These are phyloP conservation scores for Coniochaeta pulveracea DNA, from an alignment of 2,329 filamentous ascomycete species.

Conservation along the genomic window DNA sequence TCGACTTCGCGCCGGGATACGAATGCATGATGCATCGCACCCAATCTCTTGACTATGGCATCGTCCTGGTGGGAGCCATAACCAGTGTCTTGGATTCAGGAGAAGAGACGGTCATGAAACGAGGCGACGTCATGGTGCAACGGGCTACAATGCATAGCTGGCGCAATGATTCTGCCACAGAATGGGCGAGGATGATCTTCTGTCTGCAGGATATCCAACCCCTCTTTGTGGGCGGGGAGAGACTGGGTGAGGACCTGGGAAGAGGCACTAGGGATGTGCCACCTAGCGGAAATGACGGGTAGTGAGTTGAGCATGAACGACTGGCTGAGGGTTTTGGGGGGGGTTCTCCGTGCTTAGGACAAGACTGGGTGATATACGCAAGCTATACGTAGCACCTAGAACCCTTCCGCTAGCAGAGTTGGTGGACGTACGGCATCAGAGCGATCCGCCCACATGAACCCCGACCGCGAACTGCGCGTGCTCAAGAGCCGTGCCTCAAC, in stretches of 20 bases:
- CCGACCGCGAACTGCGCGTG: too few relatives aligned
- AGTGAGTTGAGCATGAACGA: too few relatives aligned
- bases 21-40: conserved; percentile 20
- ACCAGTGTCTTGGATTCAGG: conserved; percentile 10
- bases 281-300: conserved; percentile 8
- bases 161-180: conserved; percentile 32
- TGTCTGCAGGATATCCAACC: conserved; percentile 25
- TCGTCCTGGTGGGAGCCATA: conserved; percentile 11
- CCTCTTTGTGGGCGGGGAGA: conserved; percentile 8
- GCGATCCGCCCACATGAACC: too few relatives aligned
- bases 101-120: conserved; percentile 7
- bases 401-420: too few relatives aligned
- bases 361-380: too few relatives aligned
- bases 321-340: too few relatives aligned
- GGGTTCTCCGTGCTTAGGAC: too few relatives aligned
- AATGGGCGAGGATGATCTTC: conserved; percentile 34
- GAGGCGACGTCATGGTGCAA: conserved; percentile 24
- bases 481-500: too few relatives aligned
- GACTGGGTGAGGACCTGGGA: conserved; percentile 9
- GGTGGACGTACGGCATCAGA: too few relatives aligned
- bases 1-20: conserved; percentile 18
- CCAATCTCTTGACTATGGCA: conserved; percentile 13
- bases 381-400: too few relatives aligned
- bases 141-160: conserved; percentile 41
- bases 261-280: conserved; percentile 6